Evolutionary conservation across 805 yeast genomes (phyloP), one percentile per base, ranked within the genome.

Genomic region (Myxozyma sirexii): DNA sequence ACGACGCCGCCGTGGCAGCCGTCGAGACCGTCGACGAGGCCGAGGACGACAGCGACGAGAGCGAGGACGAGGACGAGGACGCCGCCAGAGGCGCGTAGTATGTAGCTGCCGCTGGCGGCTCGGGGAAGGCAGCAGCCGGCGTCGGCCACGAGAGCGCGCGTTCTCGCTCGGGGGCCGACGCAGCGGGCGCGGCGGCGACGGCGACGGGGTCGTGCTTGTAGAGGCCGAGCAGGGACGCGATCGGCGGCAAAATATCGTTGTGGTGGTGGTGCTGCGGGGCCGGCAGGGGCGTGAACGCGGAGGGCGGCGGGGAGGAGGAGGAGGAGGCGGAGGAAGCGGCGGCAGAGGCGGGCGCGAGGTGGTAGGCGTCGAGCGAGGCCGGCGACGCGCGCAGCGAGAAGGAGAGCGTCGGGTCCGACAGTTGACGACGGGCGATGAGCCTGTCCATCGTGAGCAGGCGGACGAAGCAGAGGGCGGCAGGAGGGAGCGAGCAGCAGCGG

Each of bases 341-440:
- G 42, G 59, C 15, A 38, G 53, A 24, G 39, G 60, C n/a, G 27
- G 37, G 13, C 48, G 37, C 17, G 13, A 54, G 62, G 23, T 54
- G 62, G 49, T 59, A 59, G 6, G 59, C 59, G 19, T 54, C 62
- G 17, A 59, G 56, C 26, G 62, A 59, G 6, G 47, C 56, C 19
- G 62, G 62, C 23, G 62, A 24, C 8, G 46, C 42, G 12, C 54
- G 54, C 29, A n/a, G n/a, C 24, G 33, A 39, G 27, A 15, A 33
- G 19, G 43, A 13, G 39, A 38, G 27, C 12, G 31, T 17, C 23
- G 54, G 17, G 39, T 50, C 52, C 5, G 52, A 37, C 6, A 48
- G 43, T 21, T 35, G 43, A 19, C 52, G 52, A n/a, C 31, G 33
- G 21, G 33, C 31, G 10, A 35, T 42, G 21, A 37, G 54, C 46